Evolutionary conservation across 257 asterid species (phyloP).

Genomic region (Lycium barbarum): DNA sequence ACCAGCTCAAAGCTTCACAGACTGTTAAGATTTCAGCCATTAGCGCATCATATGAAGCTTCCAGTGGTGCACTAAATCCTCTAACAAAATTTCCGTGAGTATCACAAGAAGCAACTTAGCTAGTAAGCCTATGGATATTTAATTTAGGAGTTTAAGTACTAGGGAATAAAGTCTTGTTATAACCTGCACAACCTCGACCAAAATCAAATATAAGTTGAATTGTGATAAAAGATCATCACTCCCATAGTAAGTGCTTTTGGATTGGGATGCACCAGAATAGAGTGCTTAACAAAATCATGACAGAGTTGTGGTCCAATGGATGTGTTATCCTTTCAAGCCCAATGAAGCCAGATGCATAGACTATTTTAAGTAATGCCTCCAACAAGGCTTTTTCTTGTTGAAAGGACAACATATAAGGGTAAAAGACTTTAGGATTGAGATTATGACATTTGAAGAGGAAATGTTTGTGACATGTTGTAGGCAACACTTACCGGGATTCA

Average conservation of each 20-base stretch:
- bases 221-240: too few relatives aligned
- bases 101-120: neutral
- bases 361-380: neutral
- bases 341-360: neutral
- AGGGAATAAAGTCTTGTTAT: too few relatives aligned
- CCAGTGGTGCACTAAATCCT: too few relatives aligned
- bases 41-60: too few relatives aligned
- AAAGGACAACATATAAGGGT: neutral
- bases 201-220: too few relatives aligned
- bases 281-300: neutral
- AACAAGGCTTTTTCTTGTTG: neutral
- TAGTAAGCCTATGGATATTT: too few relatives aligned
- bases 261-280: neutral
- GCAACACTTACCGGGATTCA: neutral
- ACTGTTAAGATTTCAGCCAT: too few relatives aligned
- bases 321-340: neutral
- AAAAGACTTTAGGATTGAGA: neutral
- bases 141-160: too few relatives aligned
- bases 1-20: too few relatives aligned
- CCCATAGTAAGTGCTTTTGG: neutral
- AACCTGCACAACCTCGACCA: too few relatives aligned
- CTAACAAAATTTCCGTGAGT: too few relatives aligned
- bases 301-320: neutral
- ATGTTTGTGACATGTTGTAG: neutral
- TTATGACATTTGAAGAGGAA: constrained; percentile 18